A percentile compares a stretch with the other conserved stretches of the same genome.
These are phyloP conservation scores for Tilletiaria anomala DNA, from an alignment of 1,284 basidiomycete species.

Conservation along the genomic window DNA sequence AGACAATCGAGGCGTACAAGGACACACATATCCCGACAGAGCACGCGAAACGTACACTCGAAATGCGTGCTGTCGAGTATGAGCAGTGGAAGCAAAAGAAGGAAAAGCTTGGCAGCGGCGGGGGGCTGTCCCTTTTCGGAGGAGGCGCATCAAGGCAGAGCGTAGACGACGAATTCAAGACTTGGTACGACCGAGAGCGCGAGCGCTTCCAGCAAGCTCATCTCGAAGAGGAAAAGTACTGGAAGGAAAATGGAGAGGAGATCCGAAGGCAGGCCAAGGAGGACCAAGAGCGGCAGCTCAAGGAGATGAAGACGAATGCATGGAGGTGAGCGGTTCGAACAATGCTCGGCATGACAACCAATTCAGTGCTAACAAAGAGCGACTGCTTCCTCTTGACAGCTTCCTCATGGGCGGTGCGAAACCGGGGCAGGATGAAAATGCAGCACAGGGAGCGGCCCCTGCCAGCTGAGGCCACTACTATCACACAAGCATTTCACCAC, in stretches of 20 bases:
- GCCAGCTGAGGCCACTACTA: no score
- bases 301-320: conserved; percentile 40
- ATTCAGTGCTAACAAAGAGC: no score
- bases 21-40: conserved; percentile 66
- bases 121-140: no score
- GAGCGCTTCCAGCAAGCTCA: conserved; percentile 71
- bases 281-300: conserved; percentile 62
- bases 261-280: conserved; percentile 66
- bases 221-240: conserved; percentile 73
- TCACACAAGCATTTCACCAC: no score
- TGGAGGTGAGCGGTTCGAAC: no score
- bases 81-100: conserved; percentile 65
- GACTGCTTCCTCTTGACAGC: no score
- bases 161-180: conserved; percentile 38
- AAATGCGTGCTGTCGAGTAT: conserved; percentile 54
- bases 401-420: no score
- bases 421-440: no score
- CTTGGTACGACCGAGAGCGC: conserved; percentile 80
- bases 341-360: no score
- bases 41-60: conserved; percentile 70
- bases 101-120: conserved; percentile 19
- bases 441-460: no score
- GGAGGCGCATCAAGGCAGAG: no score
- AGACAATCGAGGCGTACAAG: conserved; percentile 55
- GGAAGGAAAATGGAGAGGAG: conserved; percentile 62